phyloP scores from a whole-genome alignment of 345 rosid genomes.

The Garcia nutans region DNA sequence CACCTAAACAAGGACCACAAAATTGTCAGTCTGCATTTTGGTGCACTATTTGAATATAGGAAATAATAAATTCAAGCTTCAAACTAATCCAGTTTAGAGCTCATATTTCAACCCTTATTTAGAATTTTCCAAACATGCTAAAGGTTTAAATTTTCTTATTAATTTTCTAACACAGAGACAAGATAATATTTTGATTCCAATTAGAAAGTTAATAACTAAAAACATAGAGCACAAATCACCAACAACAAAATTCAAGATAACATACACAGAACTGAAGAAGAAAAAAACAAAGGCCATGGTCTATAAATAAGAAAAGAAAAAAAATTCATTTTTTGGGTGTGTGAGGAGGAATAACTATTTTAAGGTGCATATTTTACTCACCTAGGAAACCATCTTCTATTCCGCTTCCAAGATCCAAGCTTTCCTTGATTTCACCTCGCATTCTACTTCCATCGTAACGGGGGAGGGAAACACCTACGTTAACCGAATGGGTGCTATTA shows the following conservation, averaged over 20 bases:
- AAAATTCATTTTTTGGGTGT: background rate
- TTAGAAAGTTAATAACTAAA: background rate
- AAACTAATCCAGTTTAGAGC: background rate
- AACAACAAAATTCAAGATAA: background rate
- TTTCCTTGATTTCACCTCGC: conserved; percentile 31
- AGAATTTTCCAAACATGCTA: background rate
- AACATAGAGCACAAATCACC: conserved; percentile 6
- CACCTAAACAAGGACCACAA: conserved; percentile 30
- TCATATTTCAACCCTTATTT: background rate
- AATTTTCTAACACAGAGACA: background rate
- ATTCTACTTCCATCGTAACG: conserved; percentile 22
- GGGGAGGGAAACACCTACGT: conserved; percentile 24
- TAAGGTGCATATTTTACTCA: conserved; percentile 26
- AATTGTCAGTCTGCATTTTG: conserved; percentile 22
- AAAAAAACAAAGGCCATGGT: background rate
- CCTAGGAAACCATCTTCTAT: conserved; percentile 39
- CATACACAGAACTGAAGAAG: background rate
- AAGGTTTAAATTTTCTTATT: background rate
- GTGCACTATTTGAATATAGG: background rate
- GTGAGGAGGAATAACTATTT: background rate
- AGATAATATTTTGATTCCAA: background rate
- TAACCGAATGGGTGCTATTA: conserved; percentile 20
- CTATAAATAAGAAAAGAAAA: background rate
- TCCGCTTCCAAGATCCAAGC: conserved; percentile 23
- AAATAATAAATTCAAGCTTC: background rate